Evolutionary conservation across 2,329 filamentous ascomycete genomes (phyloP), one percentile per base, ranked within the genome.

Genomic region (Myotisia sp.): DNA sequence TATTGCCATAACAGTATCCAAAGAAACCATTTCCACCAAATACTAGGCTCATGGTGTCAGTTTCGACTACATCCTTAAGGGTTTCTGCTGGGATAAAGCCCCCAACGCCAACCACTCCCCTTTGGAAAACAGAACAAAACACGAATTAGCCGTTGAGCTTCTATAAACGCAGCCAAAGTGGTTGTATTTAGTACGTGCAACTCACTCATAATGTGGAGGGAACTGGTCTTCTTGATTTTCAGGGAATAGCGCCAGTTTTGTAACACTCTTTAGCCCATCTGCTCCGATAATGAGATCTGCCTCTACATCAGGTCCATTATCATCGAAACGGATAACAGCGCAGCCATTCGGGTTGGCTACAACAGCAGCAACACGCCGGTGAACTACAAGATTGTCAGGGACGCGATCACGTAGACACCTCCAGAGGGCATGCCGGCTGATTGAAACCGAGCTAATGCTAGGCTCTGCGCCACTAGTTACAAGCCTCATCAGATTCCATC

Each of bases 1-100:
- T 53, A 5, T 44, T 42, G 9, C 52, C 44, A 32, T 55, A 59
- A 17, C 59, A 56, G 43, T 67, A 68, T 1, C 65, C 65, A 41
- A 68, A 68, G 44, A 67, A 68, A 0, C 65, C 65, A 33, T 64
- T 64, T 1, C 58, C 52, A 2, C 65, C 63, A 37, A 65, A 65
- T 0, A 58, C 49, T 28, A 67, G 52, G 24, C 52, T 54, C 54
- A 65, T 62, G 1, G 50, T 49, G 4, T 55, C 56, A 12, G 51
- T 38, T 7, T 58, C 50, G 12, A 64, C 45, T 2, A 52, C 35
- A 1, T 38, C 29, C 22, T 44, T 43, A 10, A 58, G 37, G 24
- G 49, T 41, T 3, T 43, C 38, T 0, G 44, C 39, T n/a, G 54
- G 48, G 18, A 64, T 40, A 38, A 66, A 64, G 8, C 63, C 61